Evolutionary conservation across 148 eudicot species (phyloP).

Genomic region (Linanthus parryae): DNA sequence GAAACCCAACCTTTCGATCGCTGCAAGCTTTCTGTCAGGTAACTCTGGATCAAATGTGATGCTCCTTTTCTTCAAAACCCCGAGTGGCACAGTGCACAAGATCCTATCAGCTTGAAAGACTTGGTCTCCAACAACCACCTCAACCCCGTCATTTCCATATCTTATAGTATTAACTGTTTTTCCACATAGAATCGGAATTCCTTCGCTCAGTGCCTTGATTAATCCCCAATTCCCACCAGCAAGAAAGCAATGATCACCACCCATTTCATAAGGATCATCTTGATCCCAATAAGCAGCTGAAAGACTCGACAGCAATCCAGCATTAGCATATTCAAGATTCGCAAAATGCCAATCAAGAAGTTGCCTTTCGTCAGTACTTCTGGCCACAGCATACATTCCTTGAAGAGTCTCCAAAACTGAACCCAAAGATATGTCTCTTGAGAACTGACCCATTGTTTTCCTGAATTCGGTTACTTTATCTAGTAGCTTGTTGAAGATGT

Average conservation of each 20-base stretch:
- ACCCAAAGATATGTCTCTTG: slow-evolving; percentile 62
- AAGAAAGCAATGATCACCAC: slow-evolving; percentile 96
- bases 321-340: slow-evolving; percentile 93
- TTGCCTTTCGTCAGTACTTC: slow-evolving; percentile 64
- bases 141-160: slow-evolving; percentile 64
- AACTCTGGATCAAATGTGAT: slow-evolving; percentile 74
- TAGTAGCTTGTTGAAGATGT: slow-evolving; percentile 61
- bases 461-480: slow-evolving; percentile 78
- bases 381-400: slow-evolving; percentile 64
- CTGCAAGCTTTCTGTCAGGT: slow-evolving; percentile 69
- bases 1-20: slow-evolving; percentile 79
- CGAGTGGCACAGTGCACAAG: slow-evolving; percentile 86
- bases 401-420: slow-evolving; percentile 67
- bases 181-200: slow-evolving; percentile 66
- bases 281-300: slow-evolving; percentile 97
- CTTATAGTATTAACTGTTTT: slow-evolving; percentile 58
- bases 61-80: slow-evolving; percentile 63
- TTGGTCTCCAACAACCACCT: slow-evolving; percentile 75
- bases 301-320: slow-evolving; percentile 82
- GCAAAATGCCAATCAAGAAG: slow-evolving; percentile 93
- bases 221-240: slow-evolving; percentile 90
- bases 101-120: slow-evolving; percentile 73
- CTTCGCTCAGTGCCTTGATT: slow-evolving; percentile 73
- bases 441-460: slow-evolving; percentile 66
- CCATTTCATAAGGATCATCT: slow-evolving; percentile 98